These are phyloP conservation scores for Plasmodium malariae DNA, from an alignment of 169 alveolate species.

Conservation along the genomic window DNA sequence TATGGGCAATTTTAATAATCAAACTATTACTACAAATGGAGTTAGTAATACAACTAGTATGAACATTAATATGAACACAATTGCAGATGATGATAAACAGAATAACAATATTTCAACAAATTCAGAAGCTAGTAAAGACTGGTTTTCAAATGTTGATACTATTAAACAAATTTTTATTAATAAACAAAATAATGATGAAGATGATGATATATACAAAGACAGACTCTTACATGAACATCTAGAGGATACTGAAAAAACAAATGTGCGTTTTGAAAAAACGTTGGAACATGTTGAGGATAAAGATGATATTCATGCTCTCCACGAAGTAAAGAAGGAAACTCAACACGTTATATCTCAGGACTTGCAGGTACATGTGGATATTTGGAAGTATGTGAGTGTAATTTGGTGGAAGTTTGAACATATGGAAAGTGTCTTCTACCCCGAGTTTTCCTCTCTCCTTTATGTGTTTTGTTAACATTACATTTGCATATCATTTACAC, in stretches of 20 bases:
- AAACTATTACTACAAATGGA: not conserved
- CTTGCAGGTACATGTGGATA: slow-evolving; percentile 39
- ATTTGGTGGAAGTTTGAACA: too few relatives aligned
- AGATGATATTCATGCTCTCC: slow-evolving; percentile 89
- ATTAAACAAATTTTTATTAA: slow-evolving; percentile 54
- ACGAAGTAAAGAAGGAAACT: slow-evolving; percentile 83
- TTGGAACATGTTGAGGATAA: slow-evolving; percentile 89
- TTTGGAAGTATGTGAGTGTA: too few relatives aligned
- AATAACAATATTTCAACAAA: not conserved
- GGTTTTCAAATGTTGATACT: slow-evolving; percentile 59
- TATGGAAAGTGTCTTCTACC: too few relatives aligned
- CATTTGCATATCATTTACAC: too few relatives aligned
- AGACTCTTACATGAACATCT: slow-evolving; percentile 48
- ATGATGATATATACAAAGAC: slow-evolving; percentile 54
- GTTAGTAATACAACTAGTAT: not conserved
- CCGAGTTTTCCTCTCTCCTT: too few relatives aligned
- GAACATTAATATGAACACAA: too few relatives aligned
- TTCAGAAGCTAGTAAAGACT: slow-evolving; percentile 13
- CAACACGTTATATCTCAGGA: slow-evolving; percentile 46
- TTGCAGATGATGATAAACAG: not conserved
- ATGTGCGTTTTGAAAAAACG: slow-evolving; percentile 86
- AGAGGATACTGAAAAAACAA: slow-evolving; percentile 25
- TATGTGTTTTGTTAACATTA: too few relatives aligned
- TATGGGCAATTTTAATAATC: slow-evolving; percentile 94
- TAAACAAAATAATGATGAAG: slow-evolving; percentile 63